phyloP scores from a whole-genome alignment of 1,284 basidiomycete genomes.

The Heimioporus retisporus region DNA sequence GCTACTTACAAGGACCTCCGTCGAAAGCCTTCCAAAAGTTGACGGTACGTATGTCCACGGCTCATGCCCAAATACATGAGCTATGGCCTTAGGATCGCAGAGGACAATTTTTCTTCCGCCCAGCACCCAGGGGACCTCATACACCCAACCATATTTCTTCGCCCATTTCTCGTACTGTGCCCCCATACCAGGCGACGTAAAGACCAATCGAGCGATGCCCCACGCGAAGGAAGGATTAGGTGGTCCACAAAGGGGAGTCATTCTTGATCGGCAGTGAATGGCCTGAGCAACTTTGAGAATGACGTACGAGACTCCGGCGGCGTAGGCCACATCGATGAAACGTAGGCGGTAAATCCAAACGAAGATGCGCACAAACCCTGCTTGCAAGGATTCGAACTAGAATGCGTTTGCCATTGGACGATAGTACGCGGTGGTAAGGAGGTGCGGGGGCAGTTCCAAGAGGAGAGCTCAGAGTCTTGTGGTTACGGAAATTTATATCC shows the following conservation, averaged over 20 bases:
- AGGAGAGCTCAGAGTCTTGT: too few species aligned
- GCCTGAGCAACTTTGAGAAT: neutral
- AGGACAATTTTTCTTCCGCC: constrained; percentile 55
- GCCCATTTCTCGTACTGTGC: constrained; percentile 35
- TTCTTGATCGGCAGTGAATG: neutral
- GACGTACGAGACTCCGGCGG: neutral
- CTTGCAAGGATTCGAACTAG: too few species aligned
- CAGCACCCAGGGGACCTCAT: constrained; percentile 51
- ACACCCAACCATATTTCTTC: constrained; percentile 60
- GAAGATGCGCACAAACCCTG: too few species aligned
- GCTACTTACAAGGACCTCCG: constrained; percentile 32
- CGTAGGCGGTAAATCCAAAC: too few species aligned
- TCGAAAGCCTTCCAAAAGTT: constrained; percentile 3
- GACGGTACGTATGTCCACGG: constrained; percentile 45
- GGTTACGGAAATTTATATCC: too few species aligned
- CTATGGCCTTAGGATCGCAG: constrained; percentile 64
- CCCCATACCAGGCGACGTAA: neutral
- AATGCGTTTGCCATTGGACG: too few species aligned
- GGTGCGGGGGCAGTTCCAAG: too few species aligned
- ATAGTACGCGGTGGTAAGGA: too few species aligned
- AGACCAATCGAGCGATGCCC: neutral
- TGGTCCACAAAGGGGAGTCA: neutral
- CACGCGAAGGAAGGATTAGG: neutral
- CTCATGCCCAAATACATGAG: constrained; percentile 62
- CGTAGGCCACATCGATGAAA: neutral